phyloP scores from a whole-genome alignment of 2,329 filamentous ascomycete genomes.

The Epichloe sp. region DNA sequence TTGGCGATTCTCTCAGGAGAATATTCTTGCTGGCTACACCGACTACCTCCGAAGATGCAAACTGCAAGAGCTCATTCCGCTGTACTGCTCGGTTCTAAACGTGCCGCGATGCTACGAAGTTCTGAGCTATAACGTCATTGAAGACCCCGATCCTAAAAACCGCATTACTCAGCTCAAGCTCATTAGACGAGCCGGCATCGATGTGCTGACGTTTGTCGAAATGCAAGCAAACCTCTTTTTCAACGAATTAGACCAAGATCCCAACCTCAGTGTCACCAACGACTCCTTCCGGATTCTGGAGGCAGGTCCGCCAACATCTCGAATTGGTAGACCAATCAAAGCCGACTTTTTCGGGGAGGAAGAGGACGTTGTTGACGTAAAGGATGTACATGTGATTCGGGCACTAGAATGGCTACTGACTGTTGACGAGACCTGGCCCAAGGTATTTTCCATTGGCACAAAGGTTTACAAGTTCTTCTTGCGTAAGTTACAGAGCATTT shows the following conservation, averaged over 20 bases:
- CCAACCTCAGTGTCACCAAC: conserved; percentile 24
- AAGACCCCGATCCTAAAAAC: conserved; percentile 51
- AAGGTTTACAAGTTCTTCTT: conserved; percentile 75
- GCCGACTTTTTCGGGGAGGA: conserved; percentile 57
- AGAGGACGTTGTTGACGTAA: conserved; percentile 37
- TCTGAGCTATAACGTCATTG: conserved; percentile 64
- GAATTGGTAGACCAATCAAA: conserved; percentile 49
- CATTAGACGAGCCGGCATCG: conserved; percentile 61
- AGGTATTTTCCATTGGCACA: conserved; percentile 55
- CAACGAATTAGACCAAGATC: conserved; percentile 27
- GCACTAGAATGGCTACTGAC: conserved; percentile 76
- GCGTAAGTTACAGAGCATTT: conserved; percentile 41
- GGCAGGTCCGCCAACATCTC: conserved; percentile 18
- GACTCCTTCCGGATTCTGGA: conserved; percentile 38
- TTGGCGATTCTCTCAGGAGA: conserved; percentile 45
- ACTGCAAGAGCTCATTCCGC: conserved; percentile 66
- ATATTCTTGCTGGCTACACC: conserved; percentile 70
- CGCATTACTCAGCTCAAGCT: conserved; percentile 58
- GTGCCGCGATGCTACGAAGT: conserved; percentile 52
- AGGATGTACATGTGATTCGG: conserved; percentile 60
- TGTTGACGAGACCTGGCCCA: conserved; percentile 57
- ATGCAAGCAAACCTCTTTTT: conserved; percentile 46
- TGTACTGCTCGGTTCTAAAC: conserved; percentile 74
- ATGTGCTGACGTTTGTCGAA: conserved; percentile 60
- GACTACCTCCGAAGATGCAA: conserved; percentile 60